A percentile compares a stretch with the other conserved stretches of the same genome.
phyloP scores from a whole-genome alignment of 208 protist genomes.

The Angomonas ambiguus region DNA sequence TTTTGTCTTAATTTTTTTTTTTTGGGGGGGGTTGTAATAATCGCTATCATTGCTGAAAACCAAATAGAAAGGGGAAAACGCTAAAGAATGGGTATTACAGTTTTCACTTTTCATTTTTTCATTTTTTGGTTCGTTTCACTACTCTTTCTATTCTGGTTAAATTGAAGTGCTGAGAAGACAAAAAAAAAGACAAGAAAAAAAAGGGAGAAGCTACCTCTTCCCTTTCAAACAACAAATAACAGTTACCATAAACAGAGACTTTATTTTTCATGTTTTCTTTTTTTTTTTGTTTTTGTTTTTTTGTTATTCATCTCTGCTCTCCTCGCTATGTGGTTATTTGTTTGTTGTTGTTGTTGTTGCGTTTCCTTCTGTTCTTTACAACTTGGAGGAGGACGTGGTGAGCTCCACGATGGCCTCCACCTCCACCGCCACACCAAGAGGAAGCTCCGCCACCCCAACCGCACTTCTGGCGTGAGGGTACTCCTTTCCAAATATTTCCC shows the following conservation, averaged over 20 bases:
- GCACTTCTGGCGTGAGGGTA: neutral
- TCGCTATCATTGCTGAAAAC: too few relatives aligned
- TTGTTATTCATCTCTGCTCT: too few relatives aligned
- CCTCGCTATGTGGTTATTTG: too few relatives aligned
- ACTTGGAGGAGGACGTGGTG: neutral
- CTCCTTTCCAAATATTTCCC: neutral
- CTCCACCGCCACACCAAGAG: neutral
- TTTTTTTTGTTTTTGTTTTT: too few relatives aligned
- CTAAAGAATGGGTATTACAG: neutral
- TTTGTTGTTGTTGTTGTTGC: too few relatives aligned
- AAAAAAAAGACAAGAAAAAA: neutral
- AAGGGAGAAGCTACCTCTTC: neutral
- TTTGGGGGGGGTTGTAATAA: too few relatives aligned
- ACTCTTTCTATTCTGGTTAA: neutral
- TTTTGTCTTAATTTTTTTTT: too few relatives aligned
- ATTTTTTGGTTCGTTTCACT: neutral
- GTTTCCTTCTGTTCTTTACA: too few relatives aligned
- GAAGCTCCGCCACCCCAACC: neutral
- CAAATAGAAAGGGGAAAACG: too few relatives aligned
- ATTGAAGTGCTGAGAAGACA: neutral
- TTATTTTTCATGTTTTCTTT: too few relatives aligned
- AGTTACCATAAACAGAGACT: neutral
- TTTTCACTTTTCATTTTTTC: too few relatives aligned
- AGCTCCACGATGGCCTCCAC: neutral
- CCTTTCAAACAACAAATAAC: neutral